phyloP scores from a whole-genome alignment of 768 basidiomycete genomes.

The Pulveroboletus ravenelii region DNA sequence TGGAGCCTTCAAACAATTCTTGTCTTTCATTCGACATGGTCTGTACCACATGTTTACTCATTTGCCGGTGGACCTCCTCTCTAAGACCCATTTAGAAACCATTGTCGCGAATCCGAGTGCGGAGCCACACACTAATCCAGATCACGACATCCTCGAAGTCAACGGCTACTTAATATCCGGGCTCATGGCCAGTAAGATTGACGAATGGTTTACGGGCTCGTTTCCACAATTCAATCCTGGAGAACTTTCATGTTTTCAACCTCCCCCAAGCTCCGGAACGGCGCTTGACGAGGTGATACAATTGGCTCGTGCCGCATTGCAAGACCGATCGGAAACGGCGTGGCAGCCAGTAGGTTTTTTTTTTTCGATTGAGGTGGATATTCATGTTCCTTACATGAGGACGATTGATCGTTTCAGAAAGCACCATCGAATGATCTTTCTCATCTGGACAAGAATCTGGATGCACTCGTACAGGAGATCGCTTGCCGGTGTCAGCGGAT shows the following conservation, averaged over 20 bases:
- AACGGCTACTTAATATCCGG: conserved; percentile 75
- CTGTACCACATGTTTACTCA: conserved; percentile 20
- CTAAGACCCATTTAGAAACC: conserved; percentile 37
- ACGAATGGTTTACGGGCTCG: conserved; percentile 75
- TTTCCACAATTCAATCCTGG: conserved; percentile 31
- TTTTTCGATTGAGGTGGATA: conserved; percentile 21
- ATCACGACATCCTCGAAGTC: conserved; percentile 73
- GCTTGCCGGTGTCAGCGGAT: conserved; percentile 55
- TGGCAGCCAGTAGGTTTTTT: conserved; percentile 49
- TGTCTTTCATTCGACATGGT: conserved; percentile 76
- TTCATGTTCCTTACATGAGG: conserved; percentile 21
- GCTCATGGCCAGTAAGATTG: conserved; percentile 62
- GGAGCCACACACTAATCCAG: conserved; percentile 46
- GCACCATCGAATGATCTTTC: conserved; percentile 46
- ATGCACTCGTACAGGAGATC: conserved; percentile 58
- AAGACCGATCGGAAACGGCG: conserved; percentile 42
- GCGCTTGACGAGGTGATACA: conserved; percentile 38
- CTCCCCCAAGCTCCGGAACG: conserved; percentile 17
- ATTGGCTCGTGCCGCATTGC: conserved; percentile 45
- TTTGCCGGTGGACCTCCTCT: conserved; percentile 10
- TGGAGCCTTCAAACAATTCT: conserved; percentile 71
- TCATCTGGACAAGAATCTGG: conserved; percentile 64
- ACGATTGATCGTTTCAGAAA: conserved; percentile 38
- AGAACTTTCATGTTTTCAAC: conserved; percentile 26
- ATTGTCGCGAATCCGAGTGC: conserved; percentile 46